Conservation (phyloP, 805 yeast genomes). For the Candida chauliodis region DNA sequence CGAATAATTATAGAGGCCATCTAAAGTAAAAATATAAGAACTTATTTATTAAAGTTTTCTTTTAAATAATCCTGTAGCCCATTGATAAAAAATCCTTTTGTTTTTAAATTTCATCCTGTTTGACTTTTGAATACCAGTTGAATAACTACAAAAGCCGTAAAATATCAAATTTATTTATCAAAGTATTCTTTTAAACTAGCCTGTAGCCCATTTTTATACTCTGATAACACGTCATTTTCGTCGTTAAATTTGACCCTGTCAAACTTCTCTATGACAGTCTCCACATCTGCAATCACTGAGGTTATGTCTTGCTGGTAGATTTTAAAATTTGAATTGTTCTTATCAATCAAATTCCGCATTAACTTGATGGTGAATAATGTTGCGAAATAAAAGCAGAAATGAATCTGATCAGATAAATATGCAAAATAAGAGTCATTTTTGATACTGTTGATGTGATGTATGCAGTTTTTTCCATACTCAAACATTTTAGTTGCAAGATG, state of each 20-base stretch:
- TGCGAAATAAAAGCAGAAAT: conserved; percentile 46
- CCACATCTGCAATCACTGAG: conserved; percentile 12
- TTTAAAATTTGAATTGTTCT: neutral
- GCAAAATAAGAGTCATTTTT: conserved; percentile 58
- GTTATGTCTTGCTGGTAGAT: neutral
- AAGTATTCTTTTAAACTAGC: conserved; percentile 5
- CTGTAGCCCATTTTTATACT: conserved; percentile 24
- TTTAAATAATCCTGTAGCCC: conserved; percentile 15
- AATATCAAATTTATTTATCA: too few relatives aligned
- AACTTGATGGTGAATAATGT: conserved; percentile 34
- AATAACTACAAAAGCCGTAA: too few relatives aligned
- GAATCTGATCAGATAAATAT: conserved; percentile 68
- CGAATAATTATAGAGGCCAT: conserved; percentile 42
- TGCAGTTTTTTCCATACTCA: conserved; percentile 39
- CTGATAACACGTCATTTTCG: conserved; percentile 26
- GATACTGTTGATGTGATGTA: conserved; percentile 38
- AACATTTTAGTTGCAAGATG: conserved; percentile 32
- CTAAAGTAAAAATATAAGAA: conserved; percentile 19
- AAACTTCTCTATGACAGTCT: conserved; percentile 24
- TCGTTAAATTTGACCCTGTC: conserved; percentile 25
- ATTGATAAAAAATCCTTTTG: too few relatives aligned
- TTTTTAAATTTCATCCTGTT: too few relatives aligned
- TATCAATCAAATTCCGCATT: neutral
- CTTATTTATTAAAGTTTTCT: neutral
- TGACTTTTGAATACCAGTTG: too few relatives aligned